A percentile compares a stretch with the other conserved stretches of the same genome.
phyloP scores from a whole-genome alignment of 164 flowering plant species.

The Liquidambar formosana region DNA sequence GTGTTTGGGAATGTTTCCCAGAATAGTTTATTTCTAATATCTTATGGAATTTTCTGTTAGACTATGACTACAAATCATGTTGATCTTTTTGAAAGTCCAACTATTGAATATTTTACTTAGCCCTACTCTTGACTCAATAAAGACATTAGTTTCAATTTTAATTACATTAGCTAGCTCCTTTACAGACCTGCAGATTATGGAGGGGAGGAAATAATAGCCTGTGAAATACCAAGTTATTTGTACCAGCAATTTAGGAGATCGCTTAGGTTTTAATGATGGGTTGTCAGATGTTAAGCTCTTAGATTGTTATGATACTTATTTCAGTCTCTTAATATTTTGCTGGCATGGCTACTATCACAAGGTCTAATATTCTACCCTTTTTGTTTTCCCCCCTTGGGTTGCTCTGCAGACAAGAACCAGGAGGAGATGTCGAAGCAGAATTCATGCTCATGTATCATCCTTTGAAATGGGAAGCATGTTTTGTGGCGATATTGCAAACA shows the following conservation, averaged over 20 bases:
- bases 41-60: not conserved
- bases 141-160: not conserved
- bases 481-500: not conserved
- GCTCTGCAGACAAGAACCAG: conserved; percentile 12
- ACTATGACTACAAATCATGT: too few relatives aligned
- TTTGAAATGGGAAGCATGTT: conserved; percentile 8
- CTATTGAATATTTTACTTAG: too few relatives aligned
- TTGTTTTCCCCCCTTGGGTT: not conserved
- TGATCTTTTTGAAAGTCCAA: too few relatives aligned
- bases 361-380: not conserved
- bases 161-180: not conserved
- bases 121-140: not conserved
- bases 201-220: too few relatives aligned
- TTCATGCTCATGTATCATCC: conserved; percentile 15
- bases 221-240: too few relatives aligned
- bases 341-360: not conserved
- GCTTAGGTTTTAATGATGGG: not conserved
- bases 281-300: not conserved
- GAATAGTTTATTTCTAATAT: not conserved
- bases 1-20: not conserved
- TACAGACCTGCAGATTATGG: not conserved
- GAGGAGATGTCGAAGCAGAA: conserved; percentile 12
- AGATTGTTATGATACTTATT: not conserved
- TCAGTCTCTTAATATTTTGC: not conserved
- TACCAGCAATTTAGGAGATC: not conserved